A percentile compares a stretch with the other conserved stretches of the same genome.
Conservation (phyloP, 305 asterid species). For the Withania somnifera region DNA sequence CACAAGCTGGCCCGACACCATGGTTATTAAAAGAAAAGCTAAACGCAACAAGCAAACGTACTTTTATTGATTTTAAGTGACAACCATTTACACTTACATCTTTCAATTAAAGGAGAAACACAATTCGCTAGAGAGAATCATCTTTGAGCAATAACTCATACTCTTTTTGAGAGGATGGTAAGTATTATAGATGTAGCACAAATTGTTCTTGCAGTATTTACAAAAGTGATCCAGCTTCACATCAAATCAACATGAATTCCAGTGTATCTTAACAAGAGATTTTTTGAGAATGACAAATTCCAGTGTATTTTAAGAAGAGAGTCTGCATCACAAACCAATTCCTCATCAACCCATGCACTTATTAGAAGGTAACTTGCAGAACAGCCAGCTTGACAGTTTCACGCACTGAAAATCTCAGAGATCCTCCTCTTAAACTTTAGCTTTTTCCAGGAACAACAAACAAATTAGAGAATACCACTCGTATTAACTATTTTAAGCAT, state of each 20-base stretch:
- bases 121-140: neutral
- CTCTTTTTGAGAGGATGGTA: neutral
- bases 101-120: neutral
- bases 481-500: neutral
- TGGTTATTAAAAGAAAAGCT: neutral
- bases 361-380: neutral
- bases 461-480: neutral
- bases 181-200: neutral
- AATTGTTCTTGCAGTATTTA: neutral
- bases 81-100: neutral
- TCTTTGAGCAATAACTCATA: neutral
- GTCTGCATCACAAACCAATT: neutral
- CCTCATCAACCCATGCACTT: neutral
- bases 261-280: neutral
- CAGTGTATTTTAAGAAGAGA: neutral
- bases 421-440: neutral
- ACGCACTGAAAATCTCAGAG: neutral
- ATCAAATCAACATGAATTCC: neutral
- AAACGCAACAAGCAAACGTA: neutral
- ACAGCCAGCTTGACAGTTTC: neutral
- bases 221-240: neutral
- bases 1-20: neutral
- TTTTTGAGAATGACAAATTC: neutral
- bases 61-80: neutral
- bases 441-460: neutral